phyloP scores from a whole-genome alignment of 2,329 filamentous ascomycete species.

The Verticillium alfalfae region DNA sequence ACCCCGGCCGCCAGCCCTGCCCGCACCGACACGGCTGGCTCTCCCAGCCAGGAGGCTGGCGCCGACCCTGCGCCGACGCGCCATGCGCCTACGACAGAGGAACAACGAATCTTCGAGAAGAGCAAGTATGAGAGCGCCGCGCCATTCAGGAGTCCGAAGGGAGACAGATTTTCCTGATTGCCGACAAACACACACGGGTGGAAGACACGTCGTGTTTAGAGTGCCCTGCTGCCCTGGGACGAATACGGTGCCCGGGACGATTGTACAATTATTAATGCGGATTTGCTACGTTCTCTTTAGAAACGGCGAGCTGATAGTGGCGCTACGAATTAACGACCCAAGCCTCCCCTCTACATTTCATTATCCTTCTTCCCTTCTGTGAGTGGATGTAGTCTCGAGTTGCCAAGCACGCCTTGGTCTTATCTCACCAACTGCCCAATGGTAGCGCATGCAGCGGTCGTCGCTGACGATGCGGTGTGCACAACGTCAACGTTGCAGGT shows the following conservation, averaged over 20 bases:
- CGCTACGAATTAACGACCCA: neutral
- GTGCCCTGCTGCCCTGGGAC: neutral
- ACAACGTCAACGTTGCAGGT: neutral
- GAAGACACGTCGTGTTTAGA: neutral
- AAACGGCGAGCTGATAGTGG: neutral
- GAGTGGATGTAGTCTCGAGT: neutral
- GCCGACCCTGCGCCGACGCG: slow-evolving; percentile 80
- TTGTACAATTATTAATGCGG: neutral
- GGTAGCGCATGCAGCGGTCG: neutral
- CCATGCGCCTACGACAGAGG: slow-evolving; percentile 70
- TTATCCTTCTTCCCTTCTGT: neutral
- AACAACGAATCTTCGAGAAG: slow-evolving; percentile 64
- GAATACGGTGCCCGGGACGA: neutral
- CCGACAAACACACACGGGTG: neutral
- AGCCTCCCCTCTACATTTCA: neutral
- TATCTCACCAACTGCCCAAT: neutral
- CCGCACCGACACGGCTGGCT: slow-evolving; percentile 51
- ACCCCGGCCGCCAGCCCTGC: slow-evolving; percentile 36
- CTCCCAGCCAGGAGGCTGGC: slow-evolving; percentile 67
- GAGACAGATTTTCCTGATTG: slow-evolving; percentile 73
- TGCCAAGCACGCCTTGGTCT: neutral
- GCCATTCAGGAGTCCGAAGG: slow-evolving; percentile 73
- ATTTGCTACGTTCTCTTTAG: neutral
- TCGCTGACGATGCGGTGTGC: neutral
- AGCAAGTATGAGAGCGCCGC: slow-evolving; percentile 82